Base-by-base conservation (phyloP, 2,329 filamentous ascomycete species). In the Pseudofabraea citricarpa region DNA sequence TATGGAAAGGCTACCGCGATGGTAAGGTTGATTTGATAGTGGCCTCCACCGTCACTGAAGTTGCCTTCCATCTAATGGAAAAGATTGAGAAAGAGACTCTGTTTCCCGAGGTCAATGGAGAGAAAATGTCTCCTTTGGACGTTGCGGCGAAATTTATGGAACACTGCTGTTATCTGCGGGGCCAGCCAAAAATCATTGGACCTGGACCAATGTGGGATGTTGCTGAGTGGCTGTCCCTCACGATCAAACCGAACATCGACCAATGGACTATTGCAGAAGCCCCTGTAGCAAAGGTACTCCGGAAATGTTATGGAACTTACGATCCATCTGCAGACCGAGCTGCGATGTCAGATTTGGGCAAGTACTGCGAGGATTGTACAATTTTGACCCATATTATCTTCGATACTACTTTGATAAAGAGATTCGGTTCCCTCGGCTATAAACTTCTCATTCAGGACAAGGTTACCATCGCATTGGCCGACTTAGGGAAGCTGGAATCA, bases 1-100 rank as follows among this genome's bases (percentile, higher is more conserved):
- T 41, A 5, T 41, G 39, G 39, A 24, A 32, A 22, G 39, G 26
- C 27, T 41, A 41, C 20, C 39, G 26, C n/a, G 26, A 41, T 22
- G 39, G 39, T 7, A 31, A 15, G 10, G 39, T 41, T 15, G 39
- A 41, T 18, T 32, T 41, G 39, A 31, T 41, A n/a, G 15, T 23
- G 12, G 23, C 26, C 3, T 40, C 37, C 12, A 6, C 15, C 10
- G 26, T 29, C 26, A 29, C 26, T 29, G 26, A 29, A 29, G 26
- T 29, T 29, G 26, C 26, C 6, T 29, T 29, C 26, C 26, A 29
- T 29, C 26, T 29, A 3, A 29, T 29, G 26, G 26, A 29, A 29
- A n/a, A 29, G 12, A 29, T 29, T 29, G 26, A 29, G 26, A 10
- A n/a, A 29, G 26, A 29, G 26, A 29, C 26, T 29, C 6, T 29